Evolutionary conservation across 164 flowering plant species (phyloP), one percentile per base, ranked within the genome.

Genomic region (Tetracentron sinense): DNA sequence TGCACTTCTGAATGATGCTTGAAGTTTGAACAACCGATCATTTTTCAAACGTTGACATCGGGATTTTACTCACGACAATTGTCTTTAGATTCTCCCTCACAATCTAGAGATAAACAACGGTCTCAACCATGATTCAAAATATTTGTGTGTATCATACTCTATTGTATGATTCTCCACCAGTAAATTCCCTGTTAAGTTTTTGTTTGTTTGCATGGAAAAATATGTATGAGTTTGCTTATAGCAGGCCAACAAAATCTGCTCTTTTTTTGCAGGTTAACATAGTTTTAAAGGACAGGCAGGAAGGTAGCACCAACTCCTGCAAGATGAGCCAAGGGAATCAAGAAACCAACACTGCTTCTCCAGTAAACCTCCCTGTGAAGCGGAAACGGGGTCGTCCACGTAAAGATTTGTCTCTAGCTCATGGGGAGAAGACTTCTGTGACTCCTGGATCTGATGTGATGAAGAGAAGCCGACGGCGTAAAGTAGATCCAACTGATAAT

Each of bases 371-470:
- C 22, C 77, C 82, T 48, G 58, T 55, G 58, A 89, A 85, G 75
- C 84, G 92, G 21, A 86, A 75, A 64, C 81, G 96, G 16, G 98
- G 98, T 30, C 93, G 96, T 33, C 96, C 96, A 26, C 64, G 89
- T 33, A 85, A 83, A 66, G 77, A 75, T 72, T 62, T 55, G 12
- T 58, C 49, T 56, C 29, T 51, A 54, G 30, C 7, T 6, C 56
- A 52, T 4, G 63, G 46, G 23, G 71, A 56, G 49, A 61, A 50
- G 42, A 22, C 58, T 26, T 54, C 67, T 33, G 44, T 22, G 8
- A 29, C 71, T 7, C 64, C 60, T 22, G 63, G 14, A 49, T 50
- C 63, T 31, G 74, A 69, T 19, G 26, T 26, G 10, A 60, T 50
- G 26, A 66, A 54, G 61, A 74, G 65, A 31, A 76, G 53, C 58